Percentiles rank a stretch among this genome's conserved stretches.
Evolutionary conservation across 345 rosid species (phyloP).

Genomic region (Eucalyptus marginata): DNA sequence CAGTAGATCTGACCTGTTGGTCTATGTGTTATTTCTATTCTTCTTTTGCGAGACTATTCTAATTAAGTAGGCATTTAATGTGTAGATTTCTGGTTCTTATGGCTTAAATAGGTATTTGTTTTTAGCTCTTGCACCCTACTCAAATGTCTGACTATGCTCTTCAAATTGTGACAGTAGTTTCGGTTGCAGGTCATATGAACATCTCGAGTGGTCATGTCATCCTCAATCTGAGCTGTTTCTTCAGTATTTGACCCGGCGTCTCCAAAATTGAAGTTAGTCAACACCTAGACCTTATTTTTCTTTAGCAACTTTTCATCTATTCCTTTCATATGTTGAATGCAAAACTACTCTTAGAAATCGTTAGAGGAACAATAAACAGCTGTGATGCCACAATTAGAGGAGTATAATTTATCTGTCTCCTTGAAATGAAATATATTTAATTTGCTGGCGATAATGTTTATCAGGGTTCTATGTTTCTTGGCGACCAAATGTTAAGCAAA

Average conservation of each 20-base stretch:
- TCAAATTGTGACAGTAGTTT: background rate
- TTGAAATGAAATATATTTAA: background rate
- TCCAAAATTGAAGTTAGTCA: background rate
- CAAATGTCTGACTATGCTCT: background rate
- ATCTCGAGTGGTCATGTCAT: background rate
- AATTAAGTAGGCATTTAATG: background rate
- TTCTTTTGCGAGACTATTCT: background rate
- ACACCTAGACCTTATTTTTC: background rate
- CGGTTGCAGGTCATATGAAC: background rate
- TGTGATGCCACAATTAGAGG: background rate
- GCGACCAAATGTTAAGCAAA: background rate
- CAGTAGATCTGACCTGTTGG: background rate
- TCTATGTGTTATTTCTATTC: background rate
- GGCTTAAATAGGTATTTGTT: background rate
- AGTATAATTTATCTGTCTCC: background rate
- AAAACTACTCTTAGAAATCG: background rate
- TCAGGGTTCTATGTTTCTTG: background rate
- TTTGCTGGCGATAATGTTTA: background rate
- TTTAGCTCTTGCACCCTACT: background rate
- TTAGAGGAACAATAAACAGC: background rate
- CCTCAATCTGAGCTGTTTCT: background rate
- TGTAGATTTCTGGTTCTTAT: background rate
- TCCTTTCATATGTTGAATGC: background rate
- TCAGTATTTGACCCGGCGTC: background rate
- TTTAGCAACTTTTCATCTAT: background rate